phyloP scores from a whole-genome alignment of 1,139 yeast species.

The Geotrichum aggregatum region DNA sequence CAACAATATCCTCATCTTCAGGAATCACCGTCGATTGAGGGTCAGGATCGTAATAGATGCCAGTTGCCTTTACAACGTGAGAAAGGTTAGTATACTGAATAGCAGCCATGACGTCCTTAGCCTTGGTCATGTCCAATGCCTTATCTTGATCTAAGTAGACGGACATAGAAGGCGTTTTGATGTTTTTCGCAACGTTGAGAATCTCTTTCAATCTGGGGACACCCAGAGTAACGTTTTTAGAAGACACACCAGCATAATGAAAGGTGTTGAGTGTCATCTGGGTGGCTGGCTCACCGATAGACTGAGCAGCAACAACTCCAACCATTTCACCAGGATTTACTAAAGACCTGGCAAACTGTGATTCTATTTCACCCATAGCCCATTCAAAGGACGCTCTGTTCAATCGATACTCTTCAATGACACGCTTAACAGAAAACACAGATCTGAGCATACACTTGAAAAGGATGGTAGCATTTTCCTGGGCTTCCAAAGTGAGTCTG shows the following conservation, averaged over 20 bases:
- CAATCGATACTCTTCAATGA: conserved; percentile 83
- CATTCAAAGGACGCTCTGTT: conserved; percentile 87
- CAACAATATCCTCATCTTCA: conserved; percentile 95
- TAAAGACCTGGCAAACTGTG: conserved; percentile 86
- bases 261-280: conserved; percentile 98
- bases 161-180: conserved; percentile 96
- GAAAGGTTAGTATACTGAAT: conserved; percentile 93
- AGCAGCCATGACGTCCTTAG: conserved; percentile 92
- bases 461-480: conserved; percentile 81
- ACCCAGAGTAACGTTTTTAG: conserved; percentile 98
- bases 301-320: conserved; percentile 98
- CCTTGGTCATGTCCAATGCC: conserved; percentile 85
- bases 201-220: conserved; percentile 99
- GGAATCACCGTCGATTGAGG: conserved; percentile 93
- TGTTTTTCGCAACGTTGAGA: conserved; percentile 94
- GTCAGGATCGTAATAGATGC: conserved; percentile 96
- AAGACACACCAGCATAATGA: conserved; percentile 99
- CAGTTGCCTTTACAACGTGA: conserved; percentile 96
- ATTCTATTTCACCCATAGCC: conserved; percentile 90
- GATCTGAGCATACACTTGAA: conserved; percentile 92
- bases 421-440: conserved; percentile 84
- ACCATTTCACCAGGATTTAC: conserved; percentile 99
- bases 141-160: conserved; percentile 78
- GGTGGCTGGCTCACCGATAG: conserved; percentile 99
- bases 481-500: conserved; percentile 73